Evolutionary conservation across 306 rosid species (phyloP).

Genomic region (Prunus mira): DNA sequence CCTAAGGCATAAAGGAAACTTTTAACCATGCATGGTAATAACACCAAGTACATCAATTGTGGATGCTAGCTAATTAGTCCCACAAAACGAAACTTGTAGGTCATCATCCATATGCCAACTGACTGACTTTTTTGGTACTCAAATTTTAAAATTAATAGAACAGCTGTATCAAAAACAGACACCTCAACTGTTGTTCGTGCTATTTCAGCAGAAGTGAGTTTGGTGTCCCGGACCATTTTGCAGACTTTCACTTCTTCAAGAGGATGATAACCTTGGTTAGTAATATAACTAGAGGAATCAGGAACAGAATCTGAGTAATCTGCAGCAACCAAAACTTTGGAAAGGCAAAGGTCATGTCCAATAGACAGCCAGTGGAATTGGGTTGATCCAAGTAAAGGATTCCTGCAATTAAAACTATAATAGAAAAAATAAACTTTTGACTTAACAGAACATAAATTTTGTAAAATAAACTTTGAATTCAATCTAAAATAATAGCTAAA

Average conservation of each 20-base stretch:
- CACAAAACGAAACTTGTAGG: background rate
- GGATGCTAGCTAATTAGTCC: background rate
- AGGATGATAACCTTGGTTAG: constrained; percentile 71
- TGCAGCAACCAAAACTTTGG: constrained; percentile 87
- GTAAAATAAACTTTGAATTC: no score
- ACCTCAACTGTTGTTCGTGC: constrained; percentile 89
- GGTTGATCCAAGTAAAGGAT: constrained; percentile 46
- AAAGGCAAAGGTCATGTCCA: constrained; percentile 61
- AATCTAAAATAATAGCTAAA: background rate
- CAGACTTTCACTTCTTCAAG: constrained; percentile 78
- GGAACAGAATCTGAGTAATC: constrained; percentile 88
- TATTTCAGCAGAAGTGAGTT: constrained; percentile 74
- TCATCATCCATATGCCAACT: constrained; percentile 13
- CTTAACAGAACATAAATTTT: background rate
- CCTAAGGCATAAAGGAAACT: constrained; percentile 51
- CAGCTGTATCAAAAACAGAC: background rate
- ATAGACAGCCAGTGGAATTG: constrained; percentile 54
- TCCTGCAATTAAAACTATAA: constrained; percentile 54
- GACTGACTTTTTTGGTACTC: constrained; percentile 11
- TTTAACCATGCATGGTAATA: constrained; percentile 28
- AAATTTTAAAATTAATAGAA: constrained; percentile 11
- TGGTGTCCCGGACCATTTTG: constrained; percentile 47
- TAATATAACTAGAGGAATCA: constrained; percentile 63
- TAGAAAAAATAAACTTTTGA: background rate
- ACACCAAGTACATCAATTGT: constrained; percentile 10